phyloP scores from a whole-genome alignment of 2,329 filamentous ascomycete species.

The Aspergillus calidoustus region DNA sequence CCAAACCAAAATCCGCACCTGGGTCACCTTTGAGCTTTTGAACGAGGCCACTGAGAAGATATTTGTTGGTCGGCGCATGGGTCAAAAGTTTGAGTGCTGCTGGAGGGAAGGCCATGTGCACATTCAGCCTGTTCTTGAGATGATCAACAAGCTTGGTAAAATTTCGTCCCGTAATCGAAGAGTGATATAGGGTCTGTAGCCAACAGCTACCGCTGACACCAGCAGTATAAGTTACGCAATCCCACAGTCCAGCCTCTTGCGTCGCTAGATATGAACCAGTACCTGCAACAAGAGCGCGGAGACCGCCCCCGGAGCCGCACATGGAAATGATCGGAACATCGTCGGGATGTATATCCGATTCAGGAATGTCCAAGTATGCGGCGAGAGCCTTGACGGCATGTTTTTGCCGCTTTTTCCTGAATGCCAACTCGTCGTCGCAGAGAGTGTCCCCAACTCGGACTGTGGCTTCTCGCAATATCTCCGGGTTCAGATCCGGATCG shows the following conservation, averaged over 20 bases:
- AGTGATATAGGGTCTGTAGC: slow-evolving; percentile 87
- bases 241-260: slow-evolving; percentile 85
- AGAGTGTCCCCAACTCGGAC: slow-evolving; percentile 83
- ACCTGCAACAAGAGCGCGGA: slow-evolving; percentile 87
- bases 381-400: slow-evolving; percentile 76
- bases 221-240: slow-evolving; percentile 92
- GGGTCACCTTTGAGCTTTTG: slow-evolving; percentile 88
- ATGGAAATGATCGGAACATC: slow-evolving; percentile 93
- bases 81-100: slow-evolving; percentile 78
- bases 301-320: slow-evolving; percentile 89
- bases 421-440: slow-evolving; percentile 81
- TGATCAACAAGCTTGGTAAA: slow-evolving; percentile 77
- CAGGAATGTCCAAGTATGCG: slow-evolving; percentile 77
- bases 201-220: slow-evolving; percentile 96
- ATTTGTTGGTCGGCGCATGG: slow-evolving; percentile 92
- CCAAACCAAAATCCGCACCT: slow-evolving; percentile 80
- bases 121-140: slow-evolving; percentile 78
- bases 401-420: slow-evolving; percentile 69
- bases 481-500: slow-evolving; percentile 80
- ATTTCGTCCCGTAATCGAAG: slow-evolving; percentile 71
- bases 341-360: slow-evolving; percentile 83
- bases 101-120: slow-evolving; percentile 93
- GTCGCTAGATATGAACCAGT: slow-evolving; percentile 84
- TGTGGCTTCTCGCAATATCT: slow-evolving; percentile 78
- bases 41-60: slow-evolving; percentile 82